Conservation (phyloP, 352 stramenopile species). For the Globisporangium paroecandrum region DNA sequence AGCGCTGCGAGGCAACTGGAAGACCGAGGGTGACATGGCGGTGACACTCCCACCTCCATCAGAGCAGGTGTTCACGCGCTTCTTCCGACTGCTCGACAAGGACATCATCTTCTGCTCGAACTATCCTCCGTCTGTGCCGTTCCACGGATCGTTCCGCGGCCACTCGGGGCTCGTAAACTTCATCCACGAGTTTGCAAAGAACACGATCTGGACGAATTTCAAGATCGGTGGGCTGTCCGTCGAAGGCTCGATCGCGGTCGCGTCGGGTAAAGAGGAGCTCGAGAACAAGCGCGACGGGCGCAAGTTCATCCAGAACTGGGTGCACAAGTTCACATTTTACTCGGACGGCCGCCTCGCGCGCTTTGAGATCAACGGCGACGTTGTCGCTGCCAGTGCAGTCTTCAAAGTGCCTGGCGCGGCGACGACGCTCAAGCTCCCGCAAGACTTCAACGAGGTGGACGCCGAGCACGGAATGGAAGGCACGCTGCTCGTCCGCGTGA, state of each 20-base stretch:
- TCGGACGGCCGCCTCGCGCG: conserved; percentile 75
- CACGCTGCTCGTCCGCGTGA: conserved; percentile 67
- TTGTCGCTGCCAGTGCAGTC: conserved; percentile 80
- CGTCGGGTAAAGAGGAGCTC: conserved; percentile 82
- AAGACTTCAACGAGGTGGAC: conserved; percentile 87
- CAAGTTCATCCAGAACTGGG: conserved; percentile 88
- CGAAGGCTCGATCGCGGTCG: conserved; percentile 82
- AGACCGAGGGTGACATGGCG: conserved; percentile 84
- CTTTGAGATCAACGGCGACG: conserved; percentile 87
- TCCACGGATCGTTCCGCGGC: conserved; percentile 79
- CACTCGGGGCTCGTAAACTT: conserved; percentile 69
- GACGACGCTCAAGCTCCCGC: conserved; percentile 82
- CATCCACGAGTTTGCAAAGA: conserved; percentile 74
- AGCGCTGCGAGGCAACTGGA: conserved; percentile 71
- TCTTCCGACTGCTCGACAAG: conserved; percentile 83
- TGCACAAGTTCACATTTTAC: conserved; percentile 90
- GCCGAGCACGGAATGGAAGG: conserved; percentile 71
- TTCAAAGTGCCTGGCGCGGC: conserved; percentile 84
- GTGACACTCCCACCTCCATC: conserved; percentile 82
- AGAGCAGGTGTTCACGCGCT: conserved; percentile 84
- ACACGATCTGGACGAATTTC: conserved; percentile 85
- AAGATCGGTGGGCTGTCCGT: conserved; percentile 81
- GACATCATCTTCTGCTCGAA: conserved; percentile 88
- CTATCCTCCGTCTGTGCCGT: conserved; percentile 85
- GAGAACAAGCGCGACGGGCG: conserved; percentile 81